Evolutionary conservation across 441 rosid species (phyloP).

Genomic region (Brassica hybrid): DNA sequence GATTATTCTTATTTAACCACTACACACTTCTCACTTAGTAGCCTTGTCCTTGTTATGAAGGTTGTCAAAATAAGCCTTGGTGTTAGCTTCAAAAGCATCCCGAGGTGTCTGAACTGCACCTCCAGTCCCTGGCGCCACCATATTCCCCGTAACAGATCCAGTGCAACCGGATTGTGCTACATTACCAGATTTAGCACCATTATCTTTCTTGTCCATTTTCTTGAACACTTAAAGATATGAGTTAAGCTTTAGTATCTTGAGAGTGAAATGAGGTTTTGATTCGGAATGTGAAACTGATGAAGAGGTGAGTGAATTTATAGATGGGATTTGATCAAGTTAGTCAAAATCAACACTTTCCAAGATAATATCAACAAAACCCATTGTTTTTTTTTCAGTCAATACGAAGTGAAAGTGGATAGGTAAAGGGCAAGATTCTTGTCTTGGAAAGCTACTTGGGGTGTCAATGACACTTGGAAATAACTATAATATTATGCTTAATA

Average conservation of each 20-base stretch:
- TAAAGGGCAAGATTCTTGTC: slow-evolving; percentile 11
- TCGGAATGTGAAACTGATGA: not conserved
- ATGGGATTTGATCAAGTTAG: slow-evolving; percentile 16
- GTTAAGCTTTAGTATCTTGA: not conserved
- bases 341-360: slow-evolving; percentile 15
- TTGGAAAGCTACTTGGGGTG: slow-evolving; percentile 23
- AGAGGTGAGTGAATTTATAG: slow-evolving; percentile 19
- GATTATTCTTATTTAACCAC: not conserved
- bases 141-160: slow-evolving; percentile 13
- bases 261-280: not conserved
- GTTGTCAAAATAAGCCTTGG: slow-evolving; percentile 16
- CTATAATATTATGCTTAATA: not conserved
- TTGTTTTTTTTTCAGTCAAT: not conserved
- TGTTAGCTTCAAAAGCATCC: slow-evolving; percentile 21
- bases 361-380: not conserved
- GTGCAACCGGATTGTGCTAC: slow-evolving; percentile 3
- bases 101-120: slow-evolving; percentile 19
- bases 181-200: slow-evolving; percentile 4
- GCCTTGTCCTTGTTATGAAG: slow-evolving; percentile 32
- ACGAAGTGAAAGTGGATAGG: not conserved
- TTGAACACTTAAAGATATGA: not conserved
- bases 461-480: slow-evolving; percentile 6
- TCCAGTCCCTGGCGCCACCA: slow-evolving; percentile 32
- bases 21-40: slow-evolving; percentile 4
- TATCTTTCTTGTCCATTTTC: slow-evolving; percentile 2